Base-by-base conservation (phyloP, 495 filamentous ascomycete genomes). In the Hypoxylon rickii region DNA sequence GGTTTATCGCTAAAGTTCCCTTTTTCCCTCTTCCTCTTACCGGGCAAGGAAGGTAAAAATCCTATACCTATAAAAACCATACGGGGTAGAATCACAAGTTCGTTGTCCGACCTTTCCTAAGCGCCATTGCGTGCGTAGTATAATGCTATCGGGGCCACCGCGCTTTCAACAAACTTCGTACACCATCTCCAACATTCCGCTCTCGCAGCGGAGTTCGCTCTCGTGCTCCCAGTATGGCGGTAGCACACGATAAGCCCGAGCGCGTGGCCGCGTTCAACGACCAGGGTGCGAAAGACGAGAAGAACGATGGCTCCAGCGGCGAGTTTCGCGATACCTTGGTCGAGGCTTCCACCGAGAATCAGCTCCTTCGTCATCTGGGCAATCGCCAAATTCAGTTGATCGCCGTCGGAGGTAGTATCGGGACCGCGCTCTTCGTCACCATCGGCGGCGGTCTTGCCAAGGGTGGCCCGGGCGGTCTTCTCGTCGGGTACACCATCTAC, bases 361-460 rank as follows among this genome's bases (percentile, higher is more conserved):
- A 68, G 29, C 64, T 72, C 6, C 77, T 80, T 12, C 83, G 85
- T 7, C 80, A 76, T 57, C 70, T 89, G 17, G 83, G 84, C 46
- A 79, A 84, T 15, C 76, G 86, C 39, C 86, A 89, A 65, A 82
- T 89, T 46, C 85, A 89, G 60, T 72, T 92, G 48, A 90, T 90
- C 45, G 87, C 84, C 33, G 85, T 90, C 58, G 88, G 88, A 31
- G 88, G 88, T 26, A 85, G 83, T 26, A 91, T 90, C 64, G 88
- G 89, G n/a, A 91, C 89, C n/a, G 88, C 81, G 1, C 73, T 91
- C 8, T 91, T 85, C 69, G 85, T 91, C 18, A 82, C 85, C 50
- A 89, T 90, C 60, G 88, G 87, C 7, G 72, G 73, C 34, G 81
- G 79, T 7, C 68, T 89, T 50, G 73, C 81, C 39, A 75, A 83